phyloP scores from a whole-genome alignment of 345 rosid genomes.

The Lepidium aucheri region DNA sequence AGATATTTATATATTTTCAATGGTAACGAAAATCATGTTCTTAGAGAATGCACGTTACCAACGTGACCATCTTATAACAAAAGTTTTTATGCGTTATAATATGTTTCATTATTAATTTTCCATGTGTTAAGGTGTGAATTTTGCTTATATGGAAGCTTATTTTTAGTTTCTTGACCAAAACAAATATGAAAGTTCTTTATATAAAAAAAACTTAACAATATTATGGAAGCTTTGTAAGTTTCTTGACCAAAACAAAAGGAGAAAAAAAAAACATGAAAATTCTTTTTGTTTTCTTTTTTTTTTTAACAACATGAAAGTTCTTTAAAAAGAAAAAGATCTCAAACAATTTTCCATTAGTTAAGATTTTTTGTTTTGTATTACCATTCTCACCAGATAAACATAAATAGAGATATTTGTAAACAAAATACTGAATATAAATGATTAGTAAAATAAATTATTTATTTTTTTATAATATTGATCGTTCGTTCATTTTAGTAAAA shows the following conservation, averaged over 20 bases:
- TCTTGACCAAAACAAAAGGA: background rate
- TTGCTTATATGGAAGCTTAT: conserved; percentile 15
- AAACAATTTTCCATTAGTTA: background rate
- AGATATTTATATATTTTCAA: conserved; percentile 1
- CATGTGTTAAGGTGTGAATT: conserved; percentile 13
- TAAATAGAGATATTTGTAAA: no score
- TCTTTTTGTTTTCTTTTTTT: no score
- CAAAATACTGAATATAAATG: no score
- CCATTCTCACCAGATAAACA: no score
- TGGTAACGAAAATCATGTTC: conserved; percentile 20
- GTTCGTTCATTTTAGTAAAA: no score
- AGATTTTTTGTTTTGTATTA: no score
- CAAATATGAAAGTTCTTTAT: background rate
- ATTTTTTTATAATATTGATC: no score
- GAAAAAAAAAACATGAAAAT: background rate
- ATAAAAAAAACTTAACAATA: background rate
- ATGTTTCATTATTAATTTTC: background rate
- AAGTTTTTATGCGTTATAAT: conserved; percentile 10
- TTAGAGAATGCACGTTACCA: conserved; percentile 16
- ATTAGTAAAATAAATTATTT: no score
- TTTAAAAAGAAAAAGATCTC: background rate
- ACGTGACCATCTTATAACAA: conserved; percentile 13
- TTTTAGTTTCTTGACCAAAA: background rate
- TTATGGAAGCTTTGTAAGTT: background rate
- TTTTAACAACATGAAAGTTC: no score